Base-by-base conservation (phyloP, 192 early-diverging fungal genomes). In the Diversispora epigaea region DNA sequence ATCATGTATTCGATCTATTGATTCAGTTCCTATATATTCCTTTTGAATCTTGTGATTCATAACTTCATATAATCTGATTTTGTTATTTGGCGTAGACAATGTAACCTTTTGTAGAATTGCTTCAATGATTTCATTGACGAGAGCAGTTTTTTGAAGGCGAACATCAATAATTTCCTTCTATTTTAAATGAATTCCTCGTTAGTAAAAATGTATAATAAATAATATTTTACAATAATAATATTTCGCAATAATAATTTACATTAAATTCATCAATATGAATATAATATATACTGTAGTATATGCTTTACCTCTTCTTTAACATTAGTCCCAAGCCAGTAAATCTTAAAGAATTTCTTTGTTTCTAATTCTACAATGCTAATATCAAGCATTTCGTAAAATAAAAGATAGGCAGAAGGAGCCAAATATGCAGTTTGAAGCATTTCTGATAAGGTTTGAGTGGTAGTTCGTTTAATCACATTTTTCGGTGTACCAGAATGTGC, bases 331-430 rank as follows among this genome's bases (percentile, higher is more conserved):
- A 94, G 82, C 77, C 83, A 93, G 11, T 77, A 85, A 6, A 96
- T 84, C 43, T 89, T 91, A 11, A 96, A 69, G 60, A 75, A 78
- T 49, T 89, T 86, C 79, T 95, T 95, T 44, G 75, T 89, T 68
- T 97, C 95, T 22, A 97, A 80, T 80, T 99, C 94, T 25, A 83
- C 77, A 19, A 97, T 84, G 47, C 88, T 84, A 21, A 95, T 85
- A 44, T 95, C 91, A 58, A 97, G 69, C 56, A 94, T 84, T 78
- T 99, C 95, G 79, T 96, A 99, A 69, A 84, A 87, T 9, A 99
- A 71, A 11, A 84, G 73, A 47, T 81, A 81, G 47, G 83, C 77
- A 52, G 79, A 68, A 50, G 73, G 50, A 2, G 74, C 65, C 15
- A 79, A 55, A 22, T 76, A 68, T n/a, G 70, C 65, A 22, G 80